Conservation (phyloP, 768 basidiomycete species). For the Psilocybe azurescens region DNA sequence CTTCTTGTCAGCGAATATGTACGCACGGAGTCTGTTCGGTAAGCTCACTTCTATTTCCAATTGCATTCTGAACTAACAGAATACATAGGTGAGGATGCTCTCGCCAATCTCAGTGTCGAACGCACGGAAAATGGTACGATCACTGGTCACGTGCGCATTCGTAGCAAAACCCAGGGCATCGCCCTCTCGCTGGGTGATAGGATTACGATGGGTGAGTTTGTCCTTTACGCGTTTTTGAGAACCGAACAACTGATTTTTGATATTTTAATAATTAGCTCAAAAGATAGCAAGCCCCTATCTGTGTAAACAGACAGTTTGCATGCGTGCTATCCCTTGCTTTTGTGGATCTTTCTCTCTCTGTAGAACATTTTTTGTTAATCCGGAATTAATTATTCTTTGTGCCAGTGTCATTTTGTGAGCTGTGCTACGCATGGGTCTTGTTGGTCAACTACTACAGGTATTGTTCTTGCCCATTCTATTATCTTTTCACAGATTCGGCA, state of each 20-base stretch:
- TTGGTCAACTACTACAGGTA: no score
- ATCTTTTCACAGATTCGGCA: neutral
- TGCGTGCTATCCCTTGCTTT: neutral
- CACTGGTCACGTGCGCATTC: conserved; percentile 92
- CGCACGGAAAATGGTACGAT: conserved; percentile 81
- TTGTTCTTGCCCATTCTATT: no score
- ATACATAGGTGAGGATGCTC: conserved; percentile 86
- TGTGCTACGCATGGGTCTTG: no score
- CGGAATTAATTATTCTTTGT: neutral
- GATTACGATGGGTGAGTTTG: conserved; percentile 71
- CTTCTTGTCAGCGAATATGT: conserved; percentile 96
- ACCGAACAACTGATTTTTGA: neutral
- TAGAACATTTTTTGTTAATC: neutral
- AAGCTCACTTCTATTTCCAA: conserved; percentile 31
- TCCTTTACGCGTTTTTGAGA: no score
- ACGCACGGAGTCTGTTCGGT: conserved; percentile 95
- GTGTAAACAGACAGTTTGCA: conserved; percentile 5
- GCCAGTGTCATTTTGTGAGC: neutral
- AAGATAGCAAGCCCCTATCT: conserved; percentile 25
- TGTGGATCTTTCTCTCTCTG: neutral
- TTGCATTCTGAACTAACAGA: neutral
- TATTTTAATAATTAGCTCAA: conserved; percentile 19
- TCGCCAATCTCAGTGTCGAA: conserved; percentile 95
- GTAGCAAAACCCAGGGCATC: conserved; percentile 98
- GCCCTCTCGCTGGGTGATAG: conserved; percentile 94